A percentile compares a stretch with the other conserved stretches of the same genome.
Evolutionary conservation across 1,139 yeast species (phyloP).

Genomic region (Blastobotrys persicus): DNA sequence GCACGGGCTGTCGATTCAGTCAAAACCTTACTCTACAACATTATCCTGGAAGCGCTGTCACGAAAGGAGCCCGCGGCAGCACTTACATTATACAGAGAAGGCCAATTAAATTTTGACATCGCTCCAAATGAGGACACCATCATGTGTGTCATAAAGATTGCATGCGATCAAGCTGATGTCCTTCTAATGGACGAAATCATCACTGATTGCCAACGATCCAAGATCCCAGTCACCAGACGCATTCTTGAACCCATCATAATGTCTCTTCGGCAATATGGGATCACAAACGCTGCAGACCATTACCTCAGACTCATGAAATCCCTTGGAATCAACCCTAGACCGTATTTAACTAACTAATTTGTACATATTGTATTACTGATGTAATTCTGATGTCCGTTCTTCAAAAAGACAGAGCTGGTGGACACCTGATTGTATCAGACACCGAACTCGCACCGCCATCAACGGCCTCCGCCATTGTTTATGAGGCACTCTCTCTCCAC

Average conservation of each 20-base stretch:
- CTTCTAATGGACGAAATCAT: slow-evolving; percentile 21
- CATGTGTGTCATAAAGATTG: slow-evolving; percentile 16
- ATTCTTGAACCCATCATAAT: slow-evolving; percentile 12
- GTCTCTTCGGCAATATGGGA: neutral
- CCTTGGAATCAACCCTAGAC: neutral
- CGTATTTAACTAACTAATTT: neutral
- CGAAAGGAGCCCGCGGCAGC: slow-evolving; percentile 15
- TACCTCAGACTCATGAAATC: slow-evolving; percentile 4
- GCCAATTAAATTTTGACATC: slow-evolving; percentile 20
- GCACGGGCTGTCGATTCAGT: slow-evolving; percentile 22
- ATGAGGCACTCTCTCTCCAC: too few species aligned
- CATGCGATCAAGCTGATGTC: slow-evolving; percentile 17
- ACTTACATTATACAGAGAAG: slow-evolving; percentile 22
- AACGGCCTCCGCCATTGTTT: too few species aligned
- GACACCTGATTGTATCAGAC: too few species aligned
- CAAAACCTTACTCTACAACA: slow-evolving; percentile 29
- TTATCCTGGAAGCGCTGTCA: slow-evolving; percentile 23
- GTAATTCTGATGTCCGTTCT: too few species aligned
- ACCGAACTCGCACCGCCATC: too few species aligned
- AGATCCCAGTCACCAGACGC: slow-evolving; percentile 7
- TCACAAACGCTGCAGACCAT: neutral
- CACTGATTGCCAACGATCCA: slow-evolving; percentile 20
- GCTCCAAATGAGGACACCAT: slow-evolving; percentile 31
- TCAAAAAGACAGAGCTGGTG: too few species aligned
- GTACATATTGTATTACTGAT: too few species aligned